Evolutionary conservation across 306 rosid species (phyloP), one percentile per base, ranked within the genome.

Genomic region (Aeschynomene evenia): DNA sequence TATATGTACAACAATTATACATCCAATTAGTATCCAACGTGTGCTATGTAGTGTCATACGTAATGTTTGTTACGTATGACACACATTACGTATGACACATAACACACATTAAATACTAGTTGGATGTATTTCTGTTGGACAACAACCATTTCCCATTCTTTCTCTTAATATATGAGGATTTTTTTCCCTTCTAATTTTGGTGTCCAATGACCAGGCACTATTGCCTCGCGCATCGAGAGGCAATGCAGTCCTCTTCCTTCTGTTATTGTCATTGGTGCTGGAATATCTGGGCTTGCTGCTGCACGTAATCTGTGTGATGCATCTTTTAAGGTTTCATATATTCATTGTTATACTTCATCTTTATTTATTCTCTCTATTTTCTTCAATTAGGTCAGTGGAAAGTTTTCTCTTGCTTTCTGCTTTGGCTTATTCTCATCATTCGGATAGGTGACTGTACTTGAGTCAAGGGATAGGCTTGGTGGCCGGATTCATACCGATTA

Each of bases 401-500:
- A 45, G 26, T 53, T 31, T 77, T 64, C 48, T 53, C 16, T 22
- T 63, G 37, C 52, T 75, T 72, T 72, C 28, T 55, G 40, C 68
- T 59, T 34, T 37, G 37, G 34, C 65, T 79, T 77, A 57, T 71
- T 63, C 8, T 81, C 65, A 26, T 77, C 37, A 20, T 66, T 59
- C 57, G 40, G 16, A 66, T 78, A 88, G 96, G 96, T 91, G 71
- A 63, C 81, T 53, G 69, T 91, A 64, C 78, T 91, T 58, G 97
- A 91, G 75, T 91, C 97, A 70, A 85, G 91, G 19, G 87, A 85
- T 70, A 79, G 96, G 64, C 83, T 91, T 54, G 96, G 97, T 63
- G 97, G 97, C 59, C 94, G 97, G 29, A 82, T 91, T 81, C 91
- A 85, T 68, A 91, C 94, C 2, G 91, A 91, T 73, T 64, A 83